Evolutionary conservation across 768 basidiomycete genomes (phyloP), one percentile per base, ranked within the genome.

Genomic region (Guyanaporus albipodus): DNA sequence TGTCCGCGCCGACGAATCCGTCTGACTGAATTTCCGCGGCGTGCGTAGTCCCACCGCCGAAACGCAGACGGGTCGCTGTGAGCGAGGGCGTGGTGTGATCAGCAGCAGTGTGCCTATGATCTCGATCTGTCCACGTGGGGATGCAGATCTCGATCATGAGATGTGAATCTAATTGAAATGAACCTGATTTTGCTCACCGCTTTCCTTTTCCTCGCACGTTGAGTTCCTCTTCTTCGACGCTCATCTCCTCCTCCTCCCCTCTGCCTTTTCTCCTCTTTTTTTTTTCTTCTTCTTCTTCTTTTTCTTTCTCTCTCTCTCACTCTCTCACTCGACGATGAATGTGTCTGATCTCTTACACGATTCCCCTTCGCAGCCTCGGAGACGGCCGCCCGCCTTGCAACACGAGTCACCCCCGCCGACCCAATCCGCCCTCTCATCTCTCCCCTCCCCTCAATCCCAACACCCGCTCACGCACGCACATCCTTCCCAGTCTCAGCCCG

Each of bases 301-400:
- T n/a, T n/a, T n/a, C n/a, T n/a, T n/a, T n/a, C n/a, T n/a, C n/a
- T 40, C n/a, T 37, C 15, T 22, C 4, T 43, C 7, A 26, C 21
- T n/a, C 3, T 12, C 8, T 8, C 12, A 14, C 28, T 3, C 35
- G 2, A 40, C 2, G 2, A 86, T 86, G 84, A 83, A 86, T 67
- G 81, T 87, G 55, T 78, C 79, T 19, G 78, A 73, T 60, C 75
- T 87, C 46, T 69, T 87, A 21, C 82, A 85, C 54, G 82, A 83
- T 64, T 79, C 83, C 0, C 84, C 84, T 39, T 83, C 82, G 0
- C 82, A 82, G 55, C 77, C 77, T 57, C 54, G 69, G 18, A 57
- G 69, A 58, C 57, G 57, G 4, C 52, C 68, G 10, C 55, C 60
- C 52, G 53, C 50, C 17, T 46, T 56, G 11, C 64, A 62, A 41